A percentile compares a stretch with the other conserved stretches of the same genome.
phyloP scores from a whole-genome alignment of 495 filamentous ascomycete species.

The Diplogelasinospora grovesii region DNA sequence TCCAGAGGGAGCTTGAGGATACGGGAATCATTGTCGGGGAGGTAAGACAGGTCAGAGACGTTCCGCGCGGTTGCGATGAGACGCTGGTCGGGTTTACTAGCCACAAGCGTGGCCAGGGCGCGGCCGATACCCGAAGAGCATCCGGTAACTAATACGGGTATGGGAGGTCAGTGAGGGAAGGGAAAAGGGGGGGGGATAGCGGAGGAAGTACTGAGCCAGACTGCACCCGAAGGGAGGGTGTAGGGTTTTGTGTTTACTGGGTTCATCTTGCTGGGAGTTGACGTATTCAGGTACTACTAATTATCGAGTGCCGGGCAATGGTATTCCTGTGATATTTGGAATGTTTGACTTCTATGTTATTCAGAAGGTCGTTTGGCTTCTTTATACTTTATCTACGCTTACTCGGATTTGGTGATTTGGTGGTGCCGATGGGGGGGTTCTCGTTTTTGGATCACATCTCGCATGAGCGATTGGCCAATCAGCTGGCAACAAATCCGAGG shows the following conservation, averaged over 20 bases:
- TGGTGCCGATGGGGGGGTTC: too few species aligned
- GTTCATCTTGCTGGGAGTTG: conserved; percentile 12
- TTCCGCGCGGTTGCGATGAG: conserved; percentile 45
- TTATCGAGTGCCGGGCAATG: too few species aligned
- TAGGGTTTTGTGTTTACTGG: conserved; percentile 29
- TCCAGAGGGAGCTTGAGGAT: conserved; percentile 42
- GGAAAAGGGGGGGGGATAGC: neutral
- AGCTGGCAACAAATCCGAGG: too few species aligned
- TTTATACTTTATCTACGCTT: too few species aligned
- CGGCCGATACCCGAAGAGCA: conserved; percentile 47
- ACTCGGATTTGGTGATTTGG: too few species aligned
- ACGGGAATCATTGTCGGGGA: conserved; percentile 27
- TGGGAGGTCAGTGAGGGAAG: neutral
- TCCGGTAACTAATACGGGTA: conserved; percentile 33
- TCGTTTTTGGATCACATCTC: too few species aligned
- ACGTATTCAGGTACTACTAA: too few species aligned
- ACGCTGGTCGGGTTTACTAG: conserved; percentile 32
- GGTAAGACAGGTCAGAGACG: conserved; percentile 25
- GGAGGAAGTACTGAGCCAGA: conserved; percentile 41
- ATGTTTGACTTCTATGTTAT: too few species aligned
- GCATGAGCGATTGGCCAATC: too few species aligned
- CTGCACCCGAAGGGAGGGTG: conserved; percentile 38
- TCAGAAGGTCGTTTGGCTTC: too few species aligned
- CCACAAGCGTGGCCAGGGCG: conserved; percentile 33
- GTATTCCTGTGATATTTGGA: too few species aligned